phyloP scores from a whole-genome alignment of 768 basidiomycete genomes.

The Astraeus odoratus region DNA sequence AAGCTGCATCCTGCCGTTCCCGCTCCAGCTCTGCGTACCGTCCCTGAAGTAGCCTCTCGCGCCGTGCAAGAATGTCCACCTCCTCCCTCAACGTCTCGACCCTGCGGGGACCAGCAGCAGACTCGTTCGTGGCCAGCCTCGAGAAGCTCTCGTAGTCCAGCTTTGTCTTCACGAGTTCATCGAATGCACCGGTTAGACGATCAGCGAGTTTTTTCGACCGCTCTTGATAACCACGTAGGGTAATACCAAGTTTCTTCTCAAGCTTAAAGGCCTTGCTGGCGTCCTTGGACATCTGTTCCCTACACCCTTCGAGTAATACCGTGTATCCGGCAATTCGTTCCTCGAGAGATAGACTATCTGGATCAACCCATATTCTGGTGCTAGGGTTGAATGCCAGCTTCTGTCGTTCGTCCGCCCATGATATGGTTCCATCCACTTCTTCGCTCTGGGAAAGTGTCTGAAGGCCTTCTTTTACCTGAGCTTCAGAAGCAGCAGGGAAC shows the following conservation, averaged over 20 bases:
- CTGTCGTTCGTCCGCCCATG: conserved; percentile 67
- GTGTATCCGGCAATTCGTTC: conserved; percentile 60
- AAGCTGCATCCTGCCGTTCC: conserved; percentile 56
- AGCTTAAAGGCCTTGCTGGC: conserved; percentile 73
- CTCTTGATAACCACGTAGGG: conserved; percentile 86
- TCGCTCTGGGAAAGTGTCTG: conserved; percentile 57
- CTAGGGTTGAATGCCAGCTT: conserved; percentile 56
- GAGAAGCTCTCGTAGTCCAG: conserved; percentile 77
- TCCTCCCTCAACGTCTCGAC: conserved; percentile 80
- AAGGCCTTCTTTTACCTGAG: conserved; percentile 75
- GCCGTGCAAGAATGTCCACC: conserved; percentile 69
- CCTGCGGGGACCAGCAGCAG: conserved; percentile 68
- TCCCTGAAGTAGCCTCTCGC: conserved; percentile 75
- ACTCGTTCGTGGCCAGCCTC: conserved; percentile 65
- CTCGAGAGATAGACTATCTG: conserved; percentile 47
- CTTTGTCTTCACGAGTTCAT: conserved; percentile 58
- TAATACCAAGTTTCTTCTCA: conserved; percentile 86
- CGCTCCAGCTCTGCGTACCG: conserved; percentile 77
- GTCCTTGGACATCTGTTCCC: conserved; percentile 72
- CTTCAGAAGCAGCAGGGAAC: conserved; percentile 74
- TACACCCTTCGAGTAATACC: conserved; percentile 51
- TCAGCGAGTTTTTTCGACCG: conserved; percentile 61
- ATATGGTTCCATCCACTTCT: conserved; percentile 48
- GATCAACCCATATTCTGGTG: conserved; percentile 61
- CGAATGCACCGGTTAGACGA: conserved; percentile 60